Percentiles rank a stretch among this genome's conserved stretches.
Evolutionary conservation across 2,329 filamentous ascomycete species (phyloP).

Genomic region (Diaporthe helianthi): DNA sequence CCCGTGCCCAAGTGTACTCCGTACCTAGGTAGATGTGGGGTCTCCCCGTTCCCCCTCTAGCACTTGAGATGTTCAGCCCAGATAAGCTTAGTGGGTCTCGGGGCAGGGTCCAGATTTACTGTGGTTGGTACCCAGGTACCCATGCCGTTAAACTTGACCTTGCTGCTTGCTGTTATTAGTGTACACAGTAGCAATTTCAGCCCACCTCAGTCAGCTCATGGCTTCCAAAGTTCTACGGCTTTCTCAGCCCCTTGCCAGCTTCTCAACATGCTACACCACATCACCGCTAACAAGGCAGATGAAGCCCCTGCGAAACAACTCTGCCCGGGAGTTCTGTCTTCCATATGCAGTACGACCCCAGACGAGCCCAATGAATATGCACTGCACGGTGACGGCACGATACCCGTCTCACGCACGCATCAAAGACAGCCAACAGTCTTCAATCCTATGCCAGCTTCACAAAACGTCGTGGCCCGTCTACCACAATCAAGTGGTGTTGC

Average conservation of each 20-base stretch:
- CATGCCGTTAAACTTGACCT: not conserved
- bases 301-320: slow-evolving; percentile 18
- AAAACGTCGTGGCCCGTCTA: slow-evolving; percentile 21
- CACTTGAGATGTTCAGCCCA: not conserved
- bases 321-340: slow-evolving; percentile 20
- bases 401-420: slow-evolving; percentile 18
- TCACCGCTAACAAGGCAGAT: not conserved
- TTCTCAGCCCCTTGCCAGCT: not conserved
- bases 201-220: slow-evolving; percentile 15
- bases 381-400: not conserved
- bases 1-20: not conserved
- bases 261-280: not conserved
- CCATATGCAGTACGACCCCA: slow-evolving; percentile 13
- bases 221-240: not conserved
- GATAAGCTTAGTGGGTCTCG: slow-evolving; percentile 20
- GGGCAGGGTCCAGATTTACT: slow-evolving; percentile 16
- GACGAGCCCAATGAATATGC: not conserved
- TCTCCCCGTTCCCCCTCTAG: not conserved
- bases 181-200: slow-evolving; percentile 2
- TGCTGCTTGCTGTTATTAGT: too few relatives aligned
- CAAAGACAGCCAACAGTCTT: slow-evolving; percentile 3
- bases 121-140: too few relatives aligned
- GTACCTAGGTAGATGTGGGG: too few relatives aligned
- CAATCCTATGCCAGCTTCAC: slow-evolving; percentile 8
- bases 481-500: slow-evolving; percentile 9